Evolutionary conservation across 805 yeast genomes (phyloP).

Genomic region (Metschnikowia cubensis): DNA sequence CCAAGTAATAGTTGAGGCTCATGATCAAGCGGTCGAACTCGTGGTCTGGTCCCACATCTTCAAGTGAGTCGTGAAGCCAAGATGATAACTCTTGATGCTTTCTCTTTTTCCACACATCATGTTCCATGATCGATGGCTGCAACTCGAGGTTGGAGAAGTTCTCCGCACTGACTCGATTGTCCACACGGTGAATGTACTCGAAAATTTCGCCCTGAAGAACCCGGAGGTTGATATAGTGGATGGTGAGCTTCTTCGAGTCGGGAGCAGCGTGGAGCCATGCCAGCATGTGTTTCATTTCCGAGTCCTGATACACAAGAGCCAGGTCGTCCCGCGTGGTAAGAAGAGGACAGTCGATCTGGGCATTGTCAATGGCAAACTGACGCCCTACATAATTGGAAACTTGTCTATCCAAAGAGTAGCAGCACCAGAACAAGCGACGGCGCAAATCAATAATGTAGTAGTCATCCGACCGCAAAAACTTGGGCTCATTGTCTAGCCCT

Average conservation of each 20-base stretch:
- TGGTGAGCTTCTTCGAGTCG: conserved; percentile 3
- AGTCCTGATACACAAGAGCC: background rate
- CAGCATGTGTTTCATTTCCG: background rate
- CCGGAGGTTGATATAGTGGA: conserved; percentile 9
- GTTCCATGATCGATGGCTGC: background rate
- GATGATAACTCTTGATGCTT: conserved; percentile 3
- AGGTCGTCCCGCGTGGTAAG: conserved; percentile 8
- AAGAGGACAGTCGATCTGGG: conserved; percentile 8
- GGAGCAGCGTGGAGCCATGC: background rate
- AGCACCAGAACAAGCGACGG: conserved; percentile 12
- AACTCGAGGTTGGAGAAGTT: background rate
- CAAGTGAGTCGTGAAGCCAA: conserved; percentile 5
- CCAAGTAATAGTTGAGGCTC: conserved; percentile 12
- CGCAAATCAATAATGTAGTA: conserved; percentile 8
- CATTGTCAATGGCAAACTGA: conserved; percentile 7
- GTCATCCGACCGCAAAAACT: conserved; percentile 1
- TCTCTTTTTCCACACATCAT: conserved; percentile 8
- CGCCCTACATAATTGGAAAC: conserved; percentile 11
- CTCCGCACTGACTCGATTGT: conserved; percentile 2
- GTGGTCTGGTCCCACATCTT: background rate
- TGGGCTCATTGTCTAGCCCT: conserved; percentile 13
- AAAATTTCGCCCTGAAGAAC: conserved; percentile 8
- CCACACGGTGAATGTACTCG: conserved; percentile 7
- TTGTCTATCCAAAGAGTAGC: conserved; percentile 11
- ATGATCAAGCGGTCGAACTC: conserved; percentile 9